A percentile compares a stretch with the other conserved stretches of the same genome.
Conservation (phyloP, 192 early-diverging fungal species). For the Spizellomyces punctatus region DNA sequence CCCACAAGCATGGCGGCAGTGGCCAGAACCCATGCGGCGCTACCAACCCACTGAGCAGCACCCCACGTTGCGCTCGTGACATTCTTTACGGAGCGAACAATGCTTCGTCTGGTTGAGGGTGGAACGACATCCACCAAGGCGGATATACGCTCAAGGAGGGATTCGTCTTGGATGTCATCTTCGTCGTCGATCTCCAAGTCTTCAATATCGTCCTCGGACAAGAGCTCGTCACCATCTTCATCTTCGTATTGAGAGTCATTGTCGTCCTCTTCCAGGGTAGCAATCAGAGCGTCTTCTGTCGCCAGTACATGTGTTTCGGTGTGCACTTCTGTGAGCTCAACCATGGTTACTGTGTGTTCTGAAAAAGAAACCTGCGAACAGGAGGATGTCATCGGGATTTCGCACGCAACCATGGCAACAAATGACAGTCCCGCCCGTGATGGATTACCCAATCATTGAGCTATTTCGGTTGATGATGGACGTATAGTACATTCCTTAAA, state of each 20-base stretch:
- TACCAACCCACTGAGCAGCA: constrained; percentile 70
- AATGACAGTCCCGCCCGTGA: too few species aligned
- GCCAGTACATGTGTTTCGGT: not conserved
- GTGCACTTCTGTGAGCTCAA: not conserved
- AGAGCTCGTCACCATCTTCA: constrained; percentile 37
- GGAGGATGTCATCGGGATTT: too few species aligned
- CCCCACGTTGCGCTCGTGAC: constrained; percentile 53
- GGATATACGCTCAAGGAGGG: constrained; percentile 75
- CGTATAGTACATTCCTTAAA: too few species aligned
- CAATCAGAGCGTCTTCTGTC: not conserved
- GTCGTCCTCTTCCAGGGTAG: constrained; percentile 38
- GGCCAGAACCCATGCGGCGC: constrained; percentile 86
- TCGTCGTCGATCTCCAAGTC: constrained; percentile 65
- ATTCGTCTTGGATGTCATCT: constrained; percentile 77
- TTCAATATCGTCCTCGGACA: constrained; percentile 49
- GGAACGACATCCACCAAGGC: constrained; percentile 91
- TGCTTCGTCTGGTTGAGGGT: constrained; percentile 63
- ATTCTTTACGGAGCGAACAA: constrained; percentile 30
- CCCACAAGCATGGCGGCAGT: constrained; percentile 82
- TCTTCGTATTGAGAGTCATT: constrained; percentile 47
- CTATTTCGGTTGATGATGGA: too few species aligned
- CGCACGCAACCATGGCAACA: too few species aligned
- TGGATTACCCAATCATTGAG: too few species aligned
- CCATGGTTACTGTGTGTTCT: not conserved
- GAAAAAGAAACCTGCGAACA: too few species aligned